These are phyloP conservation scores for Penicillium coprophilum DNA, from an alignment of 495 filamentous ascomycete genomes.

Conservation along the genomic window DNA sequence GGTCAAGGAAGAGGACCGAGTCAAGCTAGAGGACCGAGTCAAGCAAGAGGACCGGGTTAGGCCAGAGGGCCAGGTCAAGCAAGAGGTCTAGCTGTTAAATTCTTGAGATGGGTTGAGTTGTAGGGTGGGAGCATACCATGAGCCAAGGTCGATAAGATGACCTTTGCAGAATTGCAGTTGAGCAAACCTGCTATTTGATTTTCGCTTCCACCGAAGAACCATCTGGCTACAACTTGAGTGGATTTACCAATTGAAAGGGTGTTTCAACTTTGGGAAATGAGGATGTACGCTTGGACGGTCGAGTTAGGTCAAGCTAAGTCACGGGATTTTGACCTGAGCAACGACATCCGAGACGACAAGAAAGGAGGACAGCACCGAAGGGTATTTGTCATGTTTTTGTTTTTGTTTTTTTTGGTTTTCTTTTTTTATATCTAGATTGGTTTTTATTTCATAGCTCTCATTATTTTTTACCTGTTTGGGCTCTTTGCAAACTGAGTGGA, in stretches of 20 bases:
- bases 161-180: background rate
- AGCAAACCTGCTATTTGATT: background rate
- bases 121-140: background rate
- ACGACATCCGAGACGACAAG: background rate
- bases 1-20: background rate
- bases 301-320: conserved; percentile 6
- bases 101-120: background rate
- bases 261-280: background rate
- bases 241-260: background rate
- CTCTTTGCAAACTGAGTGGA: background rate
- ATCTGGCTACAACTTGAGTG: background rate
- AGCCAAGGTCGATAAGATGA: background rate
- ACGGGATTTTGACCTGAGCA: background rate
- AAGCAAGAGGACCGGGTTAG: background rate
- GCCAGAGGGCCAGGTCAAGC: background rate
- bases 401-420: background rate
- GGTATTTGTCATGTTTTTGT: background rate
- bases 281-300: background rate
- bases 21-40: background rate
- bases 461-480: background rate
- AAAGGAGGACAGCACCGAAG: background rate
- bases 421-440: too few relatives aligned
- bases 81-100: background rate
- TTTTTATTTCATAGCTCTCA: background rate
- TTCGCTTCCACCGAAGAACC: background rate